Conservation (phyloP, 2,329 filamentous ascomycete genomes). For the Epichloe elymi region DNA sequence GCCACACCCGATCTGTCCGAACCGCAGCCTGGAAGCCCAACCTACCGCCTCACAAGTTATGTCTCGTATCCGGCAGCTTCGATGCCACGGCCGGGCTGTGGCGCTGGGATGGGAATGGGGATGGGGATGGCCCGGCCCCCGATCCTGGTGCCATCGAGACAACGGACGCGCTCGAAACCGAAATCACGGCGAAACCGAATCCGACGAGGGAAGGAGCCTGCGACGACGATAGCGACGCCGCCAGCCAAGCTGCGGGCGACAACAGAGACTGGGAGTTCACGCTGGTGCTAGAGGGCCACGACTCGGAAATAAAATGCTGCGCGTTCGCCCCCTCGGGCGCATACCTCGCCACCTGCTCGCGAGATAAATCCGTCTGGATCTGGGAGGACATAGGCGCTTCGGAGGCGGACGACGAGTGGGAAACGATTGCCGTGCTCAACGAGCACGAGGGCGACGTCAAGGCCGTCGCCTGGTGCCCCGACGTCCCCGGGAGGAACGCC, state of each 20-base stretch:
- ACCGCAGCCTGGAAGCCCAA: conserved; percentile 78
- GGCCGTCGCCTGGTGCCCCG: conserved; percentile 81
- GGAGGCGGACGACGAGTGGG: conserved; percentile 84
- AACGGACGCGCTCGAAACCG: conserved; percentile 25
- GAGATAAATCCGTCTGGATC: conserved; percentile 94
- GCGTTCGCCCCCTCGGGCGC: conserved; percentile 65
- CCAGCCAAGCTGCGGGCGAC: conserved; percentile 21
- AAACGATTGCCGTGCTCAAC: conserved; percentile 87
- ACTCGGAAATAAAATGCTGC: conserved; percentile 79
- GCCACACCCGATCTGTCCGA: conserved; percentile 83
- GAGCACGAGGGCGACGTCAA: conserved; percentile 96
- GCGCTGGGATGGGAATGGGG: conserved; percentile 52
- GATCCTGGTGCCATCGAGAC: conserved; percentile 11
- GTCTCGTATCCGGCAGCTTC: conserved; percentile 85
- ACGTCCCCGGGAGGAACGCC: conserved; percentile 36
- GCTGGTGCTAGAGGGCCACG: conserved; percentile 85
- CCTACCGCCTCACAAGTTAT: conserved; percentile 46
- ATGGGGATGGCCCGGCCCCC: conserved; percentile 18
- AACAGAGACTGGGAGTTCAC: conserved; percentile 88
- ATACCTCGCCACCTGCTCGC: conserved; percentile 75
- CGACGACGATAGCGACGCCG: background rate
- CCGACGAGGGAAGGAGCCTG: conserved; percentile 4
- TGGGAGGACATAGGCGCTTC: conserved; percentile 77
- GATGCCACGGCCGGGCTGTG: conserved; percentile 82
- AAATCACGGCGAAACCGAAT: conserved; percentile 18